phyloP scores from a whole-genome alignment of 2,329 filamentous ascomycete genomes.

The Pseudogymnoascus destructans region DNA sequence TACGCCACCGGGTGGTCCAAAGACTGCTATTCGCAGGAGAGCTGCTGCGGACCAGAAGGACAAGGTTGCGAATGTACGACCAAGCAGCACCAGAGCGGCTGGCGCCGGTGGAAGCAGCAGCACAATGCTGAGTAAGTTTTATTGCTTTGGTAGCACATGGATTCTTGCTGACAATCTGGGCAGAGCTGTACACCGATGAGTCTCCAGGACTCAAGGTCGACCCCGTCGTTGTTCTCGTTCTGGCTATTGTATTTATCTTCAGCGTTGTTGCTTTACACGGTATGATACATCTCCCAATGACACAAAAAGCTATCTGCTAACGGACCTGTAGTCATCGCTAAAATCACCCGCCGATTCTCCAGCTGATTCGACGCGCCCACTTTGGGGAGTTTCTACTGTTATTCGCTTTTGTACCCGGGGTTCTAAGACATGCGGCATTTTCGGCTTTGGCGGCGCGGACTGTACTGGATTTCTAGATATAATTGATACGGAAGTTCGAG shows the following conservation, averaged over 20 bases:
- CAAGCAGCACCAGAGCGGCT: constrained; percentile 81
- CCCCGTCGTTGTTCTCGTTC: constrained; percentile 89
- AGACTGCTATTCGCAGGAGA: constrained; percentile 87
- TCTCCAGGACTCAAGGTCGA: constrained; percentile 95
- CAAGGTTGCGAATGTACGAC: constrained; percentile 85
- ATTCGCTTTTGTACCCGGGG: constrained; percentile 3
- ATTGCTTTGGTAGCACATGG: not conserved
- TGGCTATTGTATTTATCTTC: constrained; percentile 97
- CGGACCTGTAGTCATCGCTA: constrained; percentile 64
- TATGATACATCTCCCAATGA: constrained; percentile 36
- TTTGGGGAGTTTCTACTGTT: not conserved
- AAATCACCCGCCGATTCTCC: constrained; percentile 80
- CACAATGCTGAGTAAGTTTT: constrained; percentile 84
- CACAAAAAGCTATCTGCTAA: constrained; percentile 1
- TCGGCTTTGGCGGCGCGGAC: constrained; percentile 1
- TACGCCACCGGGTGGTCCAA: constrained; percentile 80
- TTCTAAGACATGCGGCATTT: constrained; percentile 8
- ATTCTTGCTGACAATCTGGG: constrained; percentile 10
- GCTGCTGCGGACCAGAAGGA: constrained; percentile 96
- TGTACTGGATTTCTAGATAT: constrained; percentile 7
- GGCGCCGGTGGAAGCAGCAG: constrained; percentile 92
- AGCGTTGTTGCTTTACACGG: constrained; percentile 94
- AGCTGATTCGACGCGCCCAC: constrained; percentile 12
- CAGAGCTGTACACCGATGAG: constrained; percentile 94
- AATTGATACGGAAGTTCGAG: constrained; percentile 7